Base-by-base conservation (phyloP, 2,329 filamentous ascomycete genomes). In the Penicillium capsulatum region DNA sequence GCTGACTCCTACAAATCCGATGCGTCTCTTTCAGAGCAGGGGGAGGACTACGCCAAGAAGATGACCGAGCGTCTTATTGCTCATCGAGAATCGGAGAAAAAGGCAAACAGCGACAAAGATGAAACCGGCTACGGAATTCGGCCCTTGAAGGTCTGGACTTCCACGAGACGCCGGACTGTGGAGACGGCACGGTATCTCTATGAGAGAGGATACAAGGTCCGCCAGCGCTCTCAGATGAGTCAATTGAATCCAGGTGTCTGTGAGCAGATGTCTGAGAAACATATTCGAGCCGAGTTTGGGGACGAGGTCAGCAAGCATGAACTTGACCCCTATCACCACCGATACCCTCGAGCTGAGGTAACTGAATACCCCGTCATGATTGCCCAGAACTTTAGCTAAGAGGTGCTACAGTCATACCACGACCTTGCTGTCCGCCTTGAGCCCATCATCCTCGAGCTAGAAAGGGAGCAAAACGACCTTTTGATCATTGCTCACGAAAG, bases 401-500 rank as follows among this genome's bases (percentile, higher is more conserved):
- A 22, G 9, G 5, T 36, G 17, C 35, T 27, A 16, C 54, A 95
- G 86, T 97, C 91, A 7, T 98, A 98, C 66, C 92, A 98, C 63
- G 92, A 98, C 60, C 81, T 98, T 30, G 92, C 92, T n/a, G 92
- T 98, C 44, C 86, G 92, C 15, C 80, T 98, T 32, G 92, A 98
- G 63, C 94, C 92, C 28, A 95, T 98, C 58, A 98, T 98, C 59
- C 79, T 98, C 19, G 92, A 98, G 64, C 78, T 98, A 10, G 92
- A 98, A 70, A 83, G 92, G 30, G 92, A 98, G 69, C 87, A 96
- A 56, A 94, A 94, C 51, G 92, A 98, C 61, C 76, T 98, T n/a
- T 77, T 98, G 37, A 96, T 98, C 60, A 96, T 98, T 53, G 92
- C 92, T 1, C 92, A 98, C 64, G 92, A 98, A 65, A 94, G 88